A percentile compares a stretch with the other conserved stretches of the same genome.
phyloP scores from a whole-genome alignment of 768 basidiomycete species.

The Leccinum olivaceopallidum region DNA sequence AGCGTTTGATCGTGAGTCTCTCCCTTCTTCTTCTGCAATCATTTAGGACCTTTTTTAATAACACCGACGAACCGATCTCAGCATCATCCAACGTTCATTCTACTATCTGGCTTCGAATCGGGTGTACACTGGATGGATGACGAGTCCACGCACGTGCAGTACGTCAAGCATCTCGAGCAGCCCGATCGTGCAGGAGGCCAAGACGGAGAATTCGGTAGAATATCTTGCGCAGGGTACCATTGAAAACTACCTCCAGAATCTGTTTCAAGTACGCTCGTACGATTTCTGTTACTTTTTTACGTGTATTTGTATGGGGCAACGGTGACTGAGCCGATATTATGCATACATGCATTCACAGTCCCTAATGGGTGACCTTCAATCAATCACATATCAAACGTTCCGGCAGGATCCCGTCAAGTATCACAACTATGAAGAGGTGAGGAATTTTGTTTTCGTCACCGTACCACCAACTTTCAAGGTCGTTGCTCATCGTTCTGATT shows the following conservation, averaged over 20 bases:
- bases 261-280: constrained; percentile 66
- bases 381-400: constrained; percentile 95
- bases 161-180: constrained; percentile 81
- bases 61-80: constrained; percentile 34
- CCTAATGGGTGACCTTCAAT: constrained; percentile 95
- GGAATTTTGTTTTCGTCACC: constrained; percentile 6
- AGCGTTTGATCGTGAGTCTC: constrained; percentile 76
- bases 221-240: constrained; percentile 92
- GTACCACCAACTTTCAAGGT: constrained; percentile 3
- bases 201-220: constrained; percentile 75
- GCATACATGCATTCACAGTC: constrained; percentile 50
- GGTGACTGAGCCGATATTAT: too few relatives aligned
- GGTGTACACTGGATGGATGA: constrained; percentile 63
- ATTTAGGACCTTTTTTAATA: constrained; percentile 12
- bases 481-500: background rate
- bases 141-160: constrained; percentile 86
- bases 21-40: constrained; percentile 1
- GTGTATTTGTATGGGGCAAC: too few relatives aligned
- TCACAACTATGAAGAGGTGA: constrained; percentile 88
- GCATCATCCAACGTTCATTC: constrained; percentile 85
- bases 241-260: constrained; percentile 87
- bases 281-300: too few relatives aligned
- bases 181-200: constrained; percentile 60
- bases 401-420: constrained; percentile 99
- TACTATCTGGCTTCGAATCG: constrained; percentile 60